These are phyloP conservation scores for Tribonema minus DNA, from an alignment of 108 stramenopile genomes.

Conservation along the genomic window DNA sequence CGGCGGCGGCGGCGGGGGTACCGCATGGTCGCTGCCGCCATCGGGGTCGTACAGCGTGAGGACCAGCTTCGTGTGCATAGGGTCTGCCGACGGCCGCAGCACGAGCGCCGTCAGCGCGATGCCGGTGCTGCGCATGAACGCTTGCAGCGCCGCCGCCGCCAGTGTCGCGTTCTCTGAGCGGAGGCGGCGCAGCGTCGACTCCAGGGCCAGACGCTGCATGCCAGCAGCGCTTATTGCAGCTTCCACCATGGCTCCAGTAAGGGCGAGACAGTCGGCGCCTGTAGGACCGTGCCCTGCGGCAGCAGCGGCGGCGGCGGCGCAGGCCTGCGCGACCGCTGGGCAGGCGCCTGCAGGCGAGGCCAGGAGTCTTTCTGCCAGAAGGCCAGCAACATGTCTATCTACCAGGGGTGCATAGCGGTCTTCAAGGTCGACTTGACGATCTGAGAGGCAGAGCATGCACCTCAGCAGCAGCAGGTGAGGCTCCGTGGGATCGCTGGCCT, in stretches of 20 bases:
- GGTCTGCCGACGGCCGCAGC: slow-evolving; percentile 36
- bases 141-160: slow-evolving; percentile 57
- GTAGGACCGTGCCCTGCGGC: background rate
- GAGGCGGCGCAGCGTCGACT: slow-evolving; percentile 50
- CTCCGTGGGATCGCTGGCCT: background rate
- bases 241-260: background rate
- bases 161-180: slow-evolving; percentile 53
- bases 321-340: background rate
- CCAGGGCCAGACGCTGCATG: background rate
- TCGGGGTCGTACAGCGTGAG: background rate
- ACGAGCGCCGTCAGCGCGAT: slow-evolving; percentile 43
- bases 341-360: background rate
- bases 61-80: background rate
- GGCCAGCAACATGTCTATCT: background rate
- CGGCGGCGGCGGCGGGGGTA: too few species aligned
- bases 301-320: background rate
- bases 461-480: background rate
- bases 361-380: background rate
- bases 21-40: background rate
- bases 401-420: background rate
- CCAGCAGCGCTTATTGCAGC: background rate
- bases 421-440: background rate
- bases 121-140: slow-evolving; percentile 36
- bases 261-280: background rate
- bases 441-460: background rate